phyloP scores from a whole-genome alignment of 1,284 basidiomycete species.

The Waitea zeae region DNA sequence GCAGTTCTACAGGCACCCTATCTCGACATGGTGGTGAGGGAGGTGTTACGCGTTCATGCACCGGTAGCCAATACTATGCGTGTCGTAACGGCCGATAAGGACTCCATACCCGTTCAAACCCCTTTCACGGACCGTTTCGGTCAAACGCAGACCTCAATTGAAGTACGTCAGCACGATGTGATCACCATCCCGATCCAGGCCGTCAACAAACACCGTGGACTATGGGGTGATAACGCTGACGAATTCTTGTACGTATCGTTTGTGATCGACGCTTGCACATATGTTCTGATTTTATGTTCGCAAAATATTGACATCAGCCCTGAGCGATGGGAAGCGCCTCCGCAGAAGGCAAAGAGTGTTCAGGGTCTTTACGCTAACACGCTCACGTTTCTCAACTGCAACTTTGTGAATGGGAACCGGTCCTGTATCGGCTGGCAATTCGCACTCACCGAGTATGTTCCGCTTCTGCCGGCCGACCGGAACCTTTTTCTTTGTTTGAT shows the following conservation, averaged over 20 bases:
- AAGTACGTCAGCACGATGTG: constrained; percentile 35
- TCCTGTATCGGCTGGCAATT: constrained; percentile 62
- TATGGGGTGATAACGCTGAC: constrained; percentile 57
- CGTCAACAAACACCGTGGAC: constrained; percentile 36
- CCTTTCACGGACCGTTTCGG: constrained; percentile 15
- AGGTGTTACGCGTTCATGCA: constrained; percentile 44
- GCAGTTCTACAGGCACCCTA: constrained; percentile 27
- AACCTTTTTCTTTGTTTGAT: constrained; percentile 3
- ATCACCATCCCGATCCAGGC: constrained; percentile 45
- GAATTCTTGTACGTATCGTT: constrained; percentile 35
- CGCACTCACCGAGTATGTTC: constrained; percentile 48
- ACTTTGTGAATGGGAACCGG: constrained; percentile 32
- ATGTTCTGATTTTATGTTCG: neutral
- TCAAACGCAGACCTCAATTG: constrained; percentile 15
- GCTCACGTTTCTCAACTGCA: constrained; percentile 46
- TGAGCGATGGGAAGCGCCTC: constrained; percentile 35
- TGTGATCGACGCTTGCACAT: constrained; percentile 6
- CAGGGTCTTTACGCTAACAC: constrained; percentile 47
- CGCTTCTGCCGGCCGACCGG: too few relatives aligned
- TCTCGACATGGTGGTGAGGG: constrained; percentile 44
- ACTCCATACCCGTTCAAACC: constrained; percentile 37
- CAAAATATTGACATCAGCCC: constrained; percentile 20
- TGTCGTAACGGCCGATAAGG: constrained; percentile 28
- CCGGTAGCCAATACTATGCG: constrained; percentile 54
- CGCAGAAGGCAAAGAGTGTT: constrained; percentile 21